phyloP scores from a whole-genome alignment of 768 basidiomycete genomes.

The Tricholoma matsutake region DNA sequence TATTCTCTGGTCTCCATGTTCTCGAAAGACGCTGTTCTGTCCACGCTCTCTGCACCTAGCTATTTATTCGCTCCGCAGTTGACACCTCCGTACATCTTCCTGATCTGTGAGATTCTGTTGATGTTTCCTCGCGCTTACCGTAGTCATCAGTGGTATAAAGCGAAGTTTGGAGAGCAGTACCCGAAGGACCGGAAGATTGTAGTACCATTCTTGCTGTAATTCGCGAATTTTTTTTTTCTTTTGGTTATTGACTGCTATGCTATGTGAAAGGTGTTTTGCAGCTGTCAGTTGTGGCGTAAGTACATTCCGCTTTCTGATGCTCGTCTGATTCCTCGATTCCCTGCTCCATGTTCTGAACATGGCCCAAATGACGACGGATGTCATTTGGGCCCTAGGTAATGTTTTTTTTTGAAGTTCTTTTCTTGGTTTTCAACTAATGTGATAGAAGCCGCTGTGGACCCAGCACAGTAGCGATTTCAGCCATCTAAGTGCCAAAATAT shows the following conservation, averaged over 20 bases:
- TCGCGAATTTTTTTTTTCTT: neutral
- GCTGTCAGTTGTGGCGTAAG: too few relatives aligned
- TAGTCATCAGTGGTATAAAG: constrained; percentile 84
- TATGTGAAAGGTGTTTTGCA: neutral
- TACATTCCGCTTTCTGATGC: too few relatives aligned
- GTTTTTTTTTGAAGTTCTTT: too few relatives aligned
- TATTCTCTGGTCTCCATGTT: constrained; percentile 12
- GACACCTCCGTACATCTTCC: constrained; percentile 79
- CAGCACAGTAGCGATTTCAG: too few relatives aligned
- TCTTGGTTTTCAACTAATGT: too few relatives aligned
- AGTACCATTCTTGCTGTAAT: constrained; percentile 49
- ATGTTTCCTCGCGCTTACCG: constrained; percentile 84
- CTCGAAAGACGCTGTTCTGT: constrained; percentile 19
- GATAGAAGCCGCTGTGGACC: too few relatives aligned
- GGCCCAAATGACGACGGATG: too few relatives aligned
- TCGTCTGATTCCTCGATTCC: too few relatives aligned
- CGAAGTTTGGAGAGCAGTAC: constrained; percentile 71
- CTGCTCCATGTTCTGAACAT: too few relatives aligned
- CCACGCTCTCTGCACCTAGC: constrained; percentile 24
- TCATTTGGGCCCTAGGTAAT: too few relatives aligned
- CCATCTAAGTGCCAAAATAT: too few relatives aligned
- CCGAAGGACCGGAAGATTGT: constrained; percentile 74
- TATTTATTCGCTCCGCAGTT: constrained; percentile 39
- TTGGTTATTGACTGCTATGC: neutral
- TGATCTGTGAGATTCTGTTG: constrained; percentile 62